Conservation (phyloP, 2,329 filamentous ascomycete genomes). For the Phoma sp. region DNA sequence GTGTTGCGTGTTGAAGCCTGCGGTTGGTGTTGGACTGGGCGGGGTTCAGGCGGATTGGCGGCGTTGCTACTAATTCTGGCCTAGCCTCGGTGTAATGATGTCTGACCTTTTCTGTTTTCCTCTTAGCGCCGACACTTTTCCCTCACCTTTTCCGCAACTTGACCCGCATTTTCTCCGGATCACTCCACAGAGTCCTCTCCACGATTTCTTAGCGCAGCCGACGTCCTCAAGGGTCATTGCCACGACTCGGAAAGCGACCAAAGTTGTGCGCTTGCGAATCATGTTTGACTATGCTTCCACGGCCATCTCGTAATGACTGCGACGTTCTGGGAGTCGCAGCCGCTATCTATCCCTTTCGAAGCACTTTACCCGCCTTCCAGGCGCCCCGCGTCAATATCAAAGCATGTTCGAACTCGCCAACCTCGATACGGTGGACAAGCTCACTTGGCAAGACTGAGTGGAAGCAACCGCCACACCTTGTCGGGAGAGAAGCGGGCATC, state of each 20-base stretch:
- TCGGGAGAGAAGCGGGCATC: constrained; percentile 22
- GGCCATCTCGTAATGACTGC: constrained; percentile 9
- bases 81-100: constrained; percentile 6
- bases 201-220: constrained; percentile 8
- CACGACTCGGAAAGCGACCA: constrained; percentile 8
- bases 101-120: not conserved
- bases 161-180: constrained; percentile 24
- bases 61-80: constrained; percentile 16
- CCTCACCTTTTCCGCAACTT: constrained; percentile 4
- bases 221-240: not conserved
- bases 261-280: constrained; percentile 15
- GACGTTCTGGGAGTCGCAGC: constrained; percentile 20
- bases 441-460: constrained; percentile 30
- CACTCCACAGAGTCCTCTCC: constrained; percentile 28
- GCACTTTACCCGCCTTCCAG: constrained; percentile 21
- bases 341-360: constrained; percentile 25
- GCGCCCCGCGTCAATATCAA: constrained; percentile 4
- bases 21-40: constrained; percentile 10
- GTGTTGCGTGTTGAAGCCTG: constrained; percentile 12
- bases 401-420: constrained; percentile 4
- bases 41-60: constrained; percentile 14
- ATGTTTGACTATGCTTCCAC: constrained; percentile 1
- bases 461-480: constrained; percentile 17
- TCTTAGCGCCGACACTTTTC: constrained; percentile 12
- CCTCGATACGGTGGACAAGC: constrained; percentile 22